Base-by-base conservation (phyloP, 495 filamentous ascomycete genomes). In the Aspergillus olivimuriae region DNA sequence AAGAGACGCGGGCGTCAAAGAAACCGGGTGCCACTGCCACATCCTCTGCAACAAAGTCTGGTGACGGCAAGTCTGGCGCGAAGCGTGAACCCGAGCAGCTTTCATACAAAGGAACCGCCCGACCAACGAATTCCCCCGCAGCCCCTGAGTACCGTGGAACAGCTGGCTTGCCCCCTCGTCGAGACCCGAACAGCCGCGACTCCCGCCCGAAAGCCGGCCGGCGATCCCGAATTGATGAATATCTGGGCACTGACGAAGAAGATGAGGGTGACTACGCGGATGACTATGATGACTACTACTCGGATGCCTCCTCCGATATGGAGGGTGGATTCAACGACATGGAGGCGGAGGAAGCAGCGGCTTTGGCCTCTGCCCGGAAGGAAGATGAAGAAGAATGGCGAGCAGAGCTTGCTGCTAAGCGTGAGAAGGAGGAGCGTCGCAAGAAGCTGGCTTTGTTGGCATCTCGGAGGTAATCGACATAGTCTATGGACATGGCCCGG, bases 231-330 rank as follows among this genome's bases (percentile, higher is more conserved):
- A 54, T 55, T 44, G 56, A 76, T 37, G 69, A 74, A 58, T 73
- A 73, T 48, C 60, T 73, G 16, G 71, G 55, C 5, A 74, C 66
- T 4, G 71, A 71, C 46, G 72, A 72, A 41, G 66, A 70, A 47
- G 68, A 73, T 15, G 68, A 73, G 47, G 63, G 69, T 5, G 62
- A 74, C 1, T 68, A 63, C 48, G 56, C 54, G 2, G 63, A 62
- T 32, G 67, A 56, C 28, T 73, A 81, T 36, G 72, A 81, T 33
- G 74, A 76, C 38, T 72, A 72, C 40, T 77, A 69, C 16, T 77
- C 72, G 0, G 79, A 81, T 22, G 68, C 38, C 12, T 77, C 71
- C 2, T 80, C 77, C 10, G 81, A 81, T 46, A 85, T 85, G 81
- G 81, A 85, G 56, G 81, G 75, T 43, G 78, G 75, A 10, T 62